Conservation (phyloP, 768 basidiomycete genomes). For the Trametes elegans region DNA sequence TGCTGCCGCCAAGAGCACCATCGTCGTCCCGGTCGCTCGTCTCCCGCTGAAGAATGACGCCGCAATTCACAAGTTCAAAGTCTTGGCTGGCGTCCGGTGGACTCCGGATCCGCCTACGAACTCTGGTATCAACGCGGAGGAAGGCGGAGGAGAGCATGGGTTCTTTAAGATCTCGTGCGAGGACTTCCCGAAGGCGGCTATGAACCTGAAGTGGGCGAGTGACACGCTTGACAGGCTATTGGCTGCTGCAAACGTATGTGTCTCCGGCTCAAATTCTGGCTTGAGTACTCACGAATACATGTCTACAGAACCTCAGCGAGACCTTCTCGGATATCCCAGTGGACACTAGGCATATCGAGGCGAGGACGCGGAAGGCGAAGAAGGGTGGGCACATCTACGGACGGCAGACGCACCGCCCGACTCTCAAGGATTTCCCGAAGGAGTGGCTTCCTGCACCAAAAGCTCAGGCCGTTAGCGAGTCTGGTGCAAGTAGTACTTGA, state of each 20-base stretch:
- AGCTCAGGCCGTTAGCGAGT: constrained; percentile 8
- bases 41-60: constrained; percentile 63
- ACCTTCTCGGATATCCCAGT: constrained; percentile 66
- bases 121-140: constrained; percentile 50
- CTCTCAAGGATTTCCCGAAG: constrained; percentile 77
- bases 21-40: constrained; percentile 72
- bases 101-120: constrained; percentile 68
- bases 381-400: constrained; percentile 63
- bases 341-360: constrained; percentile 78
- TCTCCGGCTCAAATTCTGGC: neutral
- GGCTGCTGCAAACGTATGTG: constrained; percentile 80
- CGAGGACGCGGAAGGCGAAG: constrained; percentile 69
- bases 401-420: constrained; percentile 53
- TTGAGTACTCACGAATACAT: neutral
- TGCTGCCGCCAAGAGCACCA: constrained; percentile 62
- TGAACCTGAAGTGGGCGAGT: constrained; percentile 95
- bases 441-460: constrained; percentile 68
- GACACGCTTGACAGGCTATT: constrained; percentile 80
- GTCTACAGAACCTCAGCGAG: constrained; percentile 39
- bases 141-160: constrained; percentile 60
- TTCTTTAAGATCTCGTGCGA: constrained; percentile 92
- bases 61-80: constrained; percentile 80
- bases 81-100: constrained; percentile 90
- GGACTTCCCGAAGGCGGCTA: constrained; percentile 72
- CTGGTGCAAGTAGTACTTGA: constrained; percentile 18